Evolutionary conservation across 1,284 basidiomycete species (phyloP).

Genomic region (Trametes versicolor): DNA sequence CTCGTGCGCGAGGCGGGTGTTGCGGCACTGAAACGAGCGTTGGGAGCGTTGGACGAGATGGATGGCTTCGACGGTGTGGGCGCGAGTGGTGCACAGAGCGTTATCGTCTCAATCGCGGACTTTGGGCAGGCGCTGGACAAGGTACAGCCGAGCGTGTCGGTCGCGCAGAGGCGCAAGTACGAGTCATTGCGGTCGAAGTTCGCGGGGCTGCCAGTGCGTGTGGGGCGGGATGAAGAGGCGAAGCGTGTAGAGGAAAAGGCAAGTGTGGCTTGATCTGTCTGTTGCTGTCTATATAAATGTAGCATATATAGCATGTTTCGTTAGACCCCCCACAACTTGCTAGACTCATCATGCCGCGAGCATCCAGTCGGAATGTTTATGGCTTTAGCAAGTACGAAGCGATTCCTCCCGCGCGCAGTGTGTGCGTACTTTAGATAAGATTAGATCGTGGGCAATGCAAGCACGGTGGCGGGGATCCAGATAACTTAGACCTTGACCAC

Average conservation of each 20-base stretch:
- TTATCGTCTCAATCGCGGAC: constrained; percentile 71
- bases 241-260: constrained; percentile 30
- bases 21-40: constrained; percentile 76
- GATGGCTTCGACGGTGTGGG: constrained; percentile 43
- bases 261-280: too few relatives aligned
- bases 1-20: constrained; percentile 93
- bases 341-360: too few relatives aligned
- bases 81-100: constrained; percentile 19
- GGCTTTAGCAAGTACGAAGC: too few relatives aligned
- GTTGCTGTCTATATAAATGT: too few relatives aligned
- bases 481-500: constrained; percentile 1
- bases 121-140: constrained; percentile 84
- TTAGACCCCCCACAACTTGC: too few relatives aligned
- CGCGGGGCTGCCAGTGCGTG: constrained; percentile 69
- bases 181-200: constrained; percentile 83
- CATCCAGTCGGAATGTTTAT: too few relatives aligned
- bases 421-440: constrained; percentile 3
- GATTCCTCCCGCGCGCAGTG: not conserved
- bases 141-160: constrained; percentile 88
- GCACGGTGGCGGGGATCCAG: not conserved
- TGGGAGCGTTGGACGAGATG: constrained; percentile 72
- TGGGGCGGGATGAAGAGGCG: constrained; percentile 40
- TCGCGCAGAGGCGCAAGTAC: constrained; percentile 85
- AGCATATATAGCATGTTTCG: too few relatives aligned
- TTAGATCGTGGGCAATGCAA: not conserved